Evolutionary conservation across 192 early-diverging fungal species (phyloP), one percentile per base, ranked within the genome.

Genomic region (Entrophospora sp.): DNA sequence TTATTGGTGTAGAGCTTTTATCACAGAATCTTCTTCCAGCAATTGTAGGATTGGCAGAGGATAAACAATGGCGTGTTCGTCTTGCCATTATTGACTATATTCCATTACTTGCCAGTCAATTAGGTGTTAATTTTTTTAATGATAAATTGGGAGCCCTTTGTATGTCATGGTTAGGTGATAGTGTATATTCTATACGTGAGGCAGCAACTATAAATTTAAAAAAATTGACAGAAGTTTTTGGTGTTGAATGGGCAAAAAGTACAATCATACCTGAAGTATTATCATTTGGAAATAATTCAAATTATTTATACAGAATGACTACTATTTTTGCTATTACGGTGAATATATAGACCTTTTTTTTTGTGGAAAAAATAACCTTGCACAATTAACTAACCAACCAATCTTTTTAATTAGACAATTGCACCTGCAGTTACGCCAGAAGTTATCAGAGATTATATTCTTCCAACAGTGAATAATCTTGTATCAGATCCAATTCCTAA

Each of bases 31-130:
- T 99, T 45, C 77, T 99, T 59, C 97, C 97, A 7, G 97, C 97
- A 12, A 96, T 99, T 71, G 89, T 99, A 34, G 97, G 98, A 75
- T 82, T 99, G 35, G 95, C 96, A 31, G 95, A 99, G 79, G 97
- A 99, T 77, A 97, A 98, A 81, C 97, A 99, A 74, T 99, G 97
- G 97, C 89, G 97, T 51, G 95, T 97, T 61, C 91, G 97, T 22
- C 77, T 96, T 76, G 97, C 97, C 5, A 98, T 99, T 66, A 97
- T 99, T 73, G 95, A 99, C 70, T 95, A 99, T 70, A 95, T 99
- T 71, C 97, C 97, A 20, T 81, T 97, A 34, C 86, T 99, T 65
- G 95, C 97, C 30, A 87, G 83, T 59, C 97, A 99, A 74, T 83
- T 99, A 71, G 97, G 97, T 30, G 84, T 91, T 36, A 86, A 85